These are phyloP conservation scores for Endocalyx cinctus DNA, from an alignment of 2,329 filamentous ascomycete species.

Conservation along the genomic window DNA sequence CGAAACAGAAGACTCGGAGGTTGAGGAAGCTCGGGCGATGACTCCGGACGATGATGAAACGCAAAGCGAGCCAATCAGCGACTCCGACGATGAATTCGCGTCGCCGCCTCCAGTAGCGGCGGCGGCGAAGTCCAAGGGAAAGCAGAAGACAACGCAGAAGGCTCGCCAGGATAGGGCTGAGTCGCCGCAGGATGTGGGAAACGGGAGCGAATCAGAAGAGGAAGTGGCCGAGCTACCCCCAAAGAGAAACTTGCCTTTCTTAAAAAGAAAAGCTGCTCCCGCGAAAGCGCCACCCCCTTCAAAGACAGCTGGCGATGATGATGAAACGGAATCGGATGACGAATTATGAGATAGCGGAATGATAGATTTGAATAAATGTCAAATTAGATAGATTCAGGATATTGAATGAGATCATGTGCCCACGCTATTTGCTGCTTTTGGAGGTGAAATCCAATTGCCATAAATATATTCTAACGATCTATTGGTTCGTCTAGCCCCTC, in stretches of 20 bases:
- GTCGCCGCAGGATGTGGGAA: no score
- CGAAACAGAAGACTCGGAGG: slow-evolving; percentile 17
- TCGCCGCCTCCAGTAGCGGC: slow-evolving; percentile 9
- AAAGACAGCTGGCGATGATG: slow-evolving; percentile 26
- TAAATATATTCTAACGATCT: no score
- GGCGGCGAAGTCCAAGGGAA: neutral
- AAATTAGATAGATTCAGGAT: no score
- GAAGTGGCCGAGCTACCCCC: slow-evolving; percentile 24
- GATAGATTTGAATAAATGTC: no score
- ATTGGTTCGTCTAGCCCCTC: no score
- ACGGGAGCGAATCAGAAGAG: slow-evolving; percentile 10
- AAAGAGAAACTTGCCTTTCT: slow-evolving; percentile 38
- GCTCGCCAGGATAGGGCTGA: slow-evolving; percentile 15
- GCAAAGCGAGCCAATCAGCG: slow-evolving; percentile 37
- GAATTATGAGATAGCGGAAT: no score
- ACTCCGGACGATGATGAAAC: slow-evolving; percentile 38
- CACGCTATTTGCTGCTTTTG: slow-evolving; percentile 4
- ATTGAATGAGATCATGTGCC: slow-evolving; percentile 7
- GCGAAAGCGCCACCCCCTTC: slow-evolving; percentile 19
- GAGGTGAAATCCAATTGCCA: no score
- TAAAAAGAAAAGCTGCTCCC: slow-evolving; percentile 26
- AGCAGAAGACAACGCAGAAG: neutral
- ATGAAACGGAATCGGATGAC: slow-evolving; percentile 53
- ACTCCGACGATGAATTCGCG: slow-evolving; percentile 30
- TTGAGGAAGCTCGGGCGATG: slow-evolving; percentile 27